Evolutionary conservation across 495 filamentous ascomycete species (phyloP).

Genomic region (Lepraria neglecta): DNA sequence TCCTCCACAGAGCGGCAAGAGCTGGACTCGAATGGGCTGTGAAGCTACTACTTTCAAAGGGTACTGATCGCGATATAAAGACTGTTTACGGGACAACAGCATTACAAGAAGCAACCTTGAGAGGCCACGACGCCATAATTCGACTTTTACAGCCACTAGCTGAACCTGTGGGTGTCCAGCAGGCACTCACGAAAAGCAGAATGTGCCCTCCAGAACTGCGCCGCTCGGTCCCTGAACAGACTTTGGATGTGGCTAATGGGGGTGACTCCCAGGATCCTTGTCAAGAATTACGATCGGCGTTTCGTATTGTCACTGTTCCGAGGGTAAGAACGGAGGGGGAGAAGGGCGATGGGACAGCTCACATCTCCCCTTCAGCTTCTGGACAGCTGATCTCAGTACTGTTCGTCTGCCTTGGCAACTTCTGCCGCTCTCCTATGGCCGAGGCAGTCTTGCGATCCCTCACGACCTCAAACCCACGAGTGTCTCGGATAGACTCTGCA

Average conservation of each 20-base stretch:
- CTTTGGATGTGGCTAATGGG: too few species aligned
- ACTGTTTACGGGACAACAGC: constrained; percentile 4
- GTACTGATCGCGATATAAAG: background rate
- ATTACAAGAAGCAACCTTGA: background rate
- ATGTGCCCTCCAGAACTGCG: too few species aligned
- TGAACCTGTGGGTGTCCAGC: too few species aligned
- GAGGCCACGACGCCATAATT: background rate
- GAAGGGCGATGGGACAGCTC: background rate
- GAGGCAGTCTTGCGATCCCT: constrained; percentile 83
- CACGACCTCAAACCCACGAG: constrained; percentile 52
- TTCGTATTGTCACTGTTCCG: background rate
- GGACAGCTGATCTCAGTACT: constrained; percentile 61
- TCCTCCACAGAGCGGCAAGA: background rate
- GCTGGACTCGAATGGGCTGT: background rate
- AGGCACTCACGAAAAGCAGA: too few species aligned
- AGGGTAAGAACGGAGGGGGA: background rate
- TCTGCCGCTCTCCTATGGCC: constrained; percentile 91
- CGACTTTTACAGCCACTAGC: background rate
- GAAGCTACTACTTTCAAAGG: background rate
- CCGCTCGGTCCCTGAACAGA: too few species aligned
- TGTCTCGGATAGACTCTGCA: constrained; percentile 75
- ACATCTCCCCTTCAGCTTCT: background rate
- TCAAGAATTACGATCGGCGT: too few species aligned
- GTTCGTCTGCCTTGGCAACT: constrained; percentile 98
- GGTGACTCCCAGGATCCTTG: background rate